Percentiles rank a stretch among this genome's conserved stretches.
Conservation (phyloP, 225 moss, liverwort and hornwort species). For the Thuidium tamariscinum region DNA sequence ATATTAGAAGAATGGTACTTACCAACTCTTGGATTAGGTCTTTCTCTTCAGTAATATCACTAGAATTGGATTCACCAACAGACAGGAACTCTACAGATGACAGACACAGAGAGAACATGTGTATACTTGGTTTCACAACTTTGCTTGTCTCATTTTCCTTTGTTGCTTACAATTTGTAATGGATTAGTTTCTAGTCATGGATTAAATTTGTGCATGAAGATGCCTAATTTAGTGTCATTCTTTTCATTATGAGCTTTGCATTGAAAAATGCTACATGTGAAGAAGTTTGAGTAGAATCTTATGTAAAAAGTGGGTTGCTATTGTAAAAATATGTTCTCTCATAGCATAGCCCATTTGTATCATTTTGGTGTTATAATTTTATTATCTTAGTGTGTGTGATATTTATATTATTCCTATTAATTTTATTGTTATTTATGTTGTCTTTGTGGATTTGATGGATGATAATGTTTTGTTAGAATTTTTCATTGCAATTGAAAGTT, state of each 20-base stretch:
- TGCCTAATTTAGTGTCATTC: background rate
- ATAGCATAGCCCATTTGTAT: background rate
- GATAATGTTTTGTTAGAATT: rapidly evolving
- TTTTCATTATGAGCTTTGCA: background rate
- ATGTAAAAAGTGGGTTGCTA: background rate
- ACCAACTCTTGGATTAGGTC: background rate
- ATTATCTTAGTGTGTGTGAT: background rate
- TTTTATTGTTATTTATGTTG: background rate
- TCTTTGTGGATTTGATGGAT: rapidly evolving
- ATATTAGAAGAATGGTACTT: background rate
- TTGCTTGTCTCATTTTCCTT: background rate
- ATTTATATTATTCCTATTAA: background rate
- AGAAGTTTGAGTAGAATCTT: background rate
- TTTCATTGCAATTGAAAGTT: background rate
- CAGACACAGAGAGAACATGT: background rate
- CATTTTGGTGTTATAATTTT: background rate
- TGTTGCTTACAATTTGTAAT: background rate
- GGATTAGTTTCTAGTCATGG: background rate
- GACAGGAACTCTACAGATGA: background rate
- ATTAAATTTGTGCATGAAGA: background rate
- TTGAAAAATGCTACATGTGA: background rate
- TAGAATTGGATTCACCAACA: background rate
- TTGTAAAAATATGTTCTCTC: background rate
- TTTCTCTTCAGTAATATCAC: background rate
- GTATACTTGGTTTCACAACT: background rate